Evolutionary conservation across 495 filamentous ascomycete genomes (phyloP).

Genomic region (Bacidia rubella): DNA sequence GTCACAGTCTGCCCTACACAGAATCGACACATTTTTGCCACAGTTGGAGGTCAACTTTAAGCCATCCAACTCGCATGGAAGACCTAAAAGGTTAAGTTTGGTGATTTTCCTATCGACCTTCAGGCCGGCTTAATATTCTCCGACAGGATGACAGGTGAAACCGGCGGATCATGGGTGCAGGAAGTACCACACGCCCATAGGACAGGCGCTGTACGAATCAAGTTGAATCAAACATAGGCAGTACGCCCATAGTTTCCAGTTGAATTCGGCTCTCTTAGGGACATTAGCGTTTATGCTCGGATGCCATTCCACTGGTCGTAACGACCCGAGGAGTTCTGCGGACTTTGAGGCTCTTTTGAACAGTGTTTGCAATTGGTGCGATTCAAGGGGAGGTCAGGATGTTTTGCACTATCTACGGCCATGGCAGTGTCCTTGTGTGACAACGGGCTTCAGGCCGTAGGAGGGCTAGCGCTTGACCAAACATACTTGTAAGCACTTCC

Average conservation of each 20-base stretch:
- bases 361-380: neutral
- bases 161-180: neutral
- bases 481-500: neutral
- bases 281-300: neutral
- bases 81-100: no score
- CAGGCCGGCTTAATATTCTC: no score
- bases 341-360: neutral
- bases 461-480: neutral
- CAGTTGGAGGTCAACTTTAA: no score
- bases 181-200: neutral
- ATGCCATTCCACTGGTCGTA: neutral
- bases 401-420: neutral
- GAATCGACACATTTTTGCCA: no score
- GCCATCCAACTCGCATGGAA: no score
- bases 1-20: no score
- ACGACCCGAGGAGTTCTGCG: neutral
- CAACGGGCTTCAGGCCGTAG: neutral
- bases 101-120: no score
- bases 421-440: neutral
- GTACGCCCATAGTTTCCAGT: neutral
- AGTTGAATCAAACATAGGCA: neutral
- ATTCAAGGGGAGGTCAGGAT: neutral
- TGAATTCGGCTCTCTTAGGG: neutral
- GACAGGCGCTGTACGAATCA: neutral
- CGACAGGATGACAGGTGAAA: neutral